These are phyloP conservation scores for Serpula lacrymans DNA, from an alignment of 768 basidiomycete genomes.

Conservation along the genomic window DNA sequence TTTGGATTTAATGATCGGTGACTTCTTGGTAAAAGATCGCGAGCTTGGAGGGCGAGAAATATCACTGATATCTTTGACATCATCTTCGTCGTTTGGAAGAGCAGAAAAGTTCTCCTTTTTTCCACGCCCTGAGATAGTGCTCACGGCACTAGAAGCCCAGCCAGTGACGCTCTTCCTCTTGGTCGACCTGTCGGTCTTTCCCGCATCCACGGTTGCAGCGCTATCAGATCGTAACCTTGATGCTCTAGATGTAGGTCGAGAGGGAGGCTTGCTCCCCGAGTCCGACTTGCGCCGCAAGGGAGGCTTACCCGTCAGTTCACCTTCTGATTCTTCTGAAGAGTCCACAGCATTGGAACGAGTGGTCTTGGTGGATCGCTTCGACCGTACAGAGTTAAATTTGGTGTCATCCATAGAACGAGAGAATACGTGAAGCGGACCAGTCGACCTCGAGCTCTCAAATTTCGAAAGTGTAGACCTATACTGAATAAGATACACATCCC, in stretches of 20 bases:
- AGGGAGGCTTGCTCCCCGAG: slow-evolving; percentile 37
- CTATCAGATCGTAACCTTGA: slow-evolving; percentile 67
- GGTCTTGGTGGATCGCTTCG: slow-evolving; percentile 28
- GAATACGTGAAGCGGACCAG: slow-evolving; percentile 14
- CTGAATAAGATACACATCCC: too few relatives aligned
- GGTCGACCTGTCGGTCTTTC: slow-evolving; percentile 33
- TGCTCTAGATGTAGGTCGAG: slow-evolving; percentile 56
- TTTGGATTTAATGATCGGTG: slow-evolving; percentile 19
- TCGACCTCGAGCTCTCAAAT: slow-evolving; percentile 19
- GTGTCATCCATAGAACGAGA: slow-evolving; percentile 17
- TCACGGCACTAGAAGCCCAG: slow-evolving; percentile 69
- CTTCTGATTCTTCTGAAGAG: slow-evolving; percentile 34
- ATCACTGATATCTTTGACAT: slow-evolving; percentile 17
- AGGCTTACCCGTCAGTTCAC: slow-evolving; percentile 20
- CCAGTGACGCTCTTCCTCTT: slow-evolving; percentile 35
- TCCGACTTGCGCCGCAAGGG: slow-evolving; percentile 40
- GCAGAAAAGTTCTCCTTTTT: slow-evolving; percentile 63
- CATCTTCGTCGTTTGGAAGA: slow-evolving; percentile 44
- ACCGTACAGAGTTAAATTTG: slow-evolving; percentile 30
- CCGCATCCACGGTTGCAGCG: slow-evolving; percentile 32
- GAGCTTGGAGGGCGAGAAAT: slow-evolving; percentile 34
- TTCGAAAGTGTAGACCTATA: slow-evolving; percentile 28
- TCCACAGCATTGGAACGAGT: slow-evolving; percentile 8
- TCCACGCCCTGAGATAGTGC: slow-evolving; percentile 52
- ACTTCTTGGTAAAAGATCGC: slow-evolving; percentile 27